phyloP scores from a whole-genome alignment of 164 flowering plant species.

The Amborella trichopoda region DNA sequence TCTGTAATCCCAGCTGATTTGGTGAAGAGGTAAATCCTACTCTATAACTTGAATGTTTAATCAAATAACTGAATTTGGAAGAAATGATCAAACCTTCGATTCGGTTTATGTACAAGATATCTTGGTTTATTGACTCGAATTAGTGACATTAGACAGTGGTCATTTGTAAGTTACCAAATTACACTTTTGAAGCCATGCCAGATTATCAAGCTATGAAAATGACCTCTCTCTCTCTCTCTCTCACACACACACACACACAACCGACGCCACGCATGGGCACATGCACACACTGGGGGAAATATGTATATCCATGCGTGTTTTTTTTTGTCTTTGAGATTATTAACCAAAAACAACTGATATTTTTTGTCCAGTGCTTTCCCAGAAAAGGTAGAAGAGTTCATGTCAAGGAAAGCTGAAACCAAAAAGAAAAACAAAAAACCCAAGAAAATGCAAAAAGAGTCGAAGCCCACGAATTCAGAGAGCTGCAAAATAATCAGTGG shows the following conservation, averaged over 20 bases:
- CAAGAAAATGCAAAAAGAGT: background rate
- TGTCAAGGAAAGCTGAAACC: constrained; percentile 32
- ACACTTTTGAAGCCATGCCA: too few relatives aligned
- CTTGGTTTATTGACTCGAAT: too few relatives aligned
- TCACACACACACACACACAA: too few relatives aligned
- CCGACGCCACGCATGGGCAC: too few relatives aligned
- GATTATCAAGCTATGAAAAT: too few relatives aligned
- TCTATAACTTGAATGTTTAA: background rate
- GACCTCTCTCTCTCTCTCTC: too few relatives aligned
- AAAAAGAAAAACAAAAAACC: constrained; percentile 37
- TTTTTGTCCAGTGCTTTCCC: constrained; percentile 68
- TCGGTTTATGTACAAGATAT: too few relatives aligned
- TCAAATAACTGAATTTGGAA: background rate
- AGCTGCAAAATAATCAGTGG: constrained; percentile 1
- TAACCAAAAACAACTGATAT: background rate
- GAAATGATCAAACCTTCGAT: background rate
- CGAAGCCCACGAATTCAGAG: constrained; percentile 24
- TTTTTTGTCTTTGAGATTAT: too few relatives aligned
- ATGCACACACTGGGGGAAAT: too few relatives aligned
- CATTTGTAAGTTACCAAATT: too few relatives aligned
- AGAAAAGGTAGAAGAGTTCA: constrained; percentile 67
- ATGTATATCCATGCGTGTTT: too few relatives aligned
- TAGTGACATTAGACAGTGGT: too few relatives aligned
- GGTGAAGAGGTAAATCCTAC: constrained; percentile 41
- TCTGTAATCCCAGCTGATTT: constrained; percentile 76